Percentiles rank a stretch among this genome's conserved stretches.
Evolutionary conservation across 257 asterid species (phyloP).

Genomic region (Solanum habrochaites): DNA sequence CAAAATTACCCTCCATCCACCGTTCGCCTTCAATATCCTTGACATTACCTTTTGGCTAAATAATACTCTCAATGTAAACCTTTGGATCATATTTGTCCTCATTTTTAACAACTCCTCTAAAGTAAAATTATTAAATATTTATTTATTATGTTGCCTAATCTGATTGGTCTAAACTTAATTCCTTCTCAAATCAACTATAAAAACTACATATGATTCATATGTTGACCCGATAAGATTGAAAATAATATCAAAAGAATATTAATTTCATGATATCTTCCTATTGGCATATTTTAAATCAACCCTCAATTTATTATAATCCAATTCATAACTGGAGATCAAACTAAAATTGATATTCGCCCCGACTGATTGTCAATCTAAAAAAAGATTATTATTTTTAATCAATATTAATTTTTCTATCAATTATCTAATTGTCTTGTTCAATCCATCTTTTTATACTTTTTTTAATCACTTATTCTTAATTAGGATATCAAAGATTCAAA

Average conservation of each 20-base stretch:
- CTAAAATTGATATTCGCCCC: neutral
- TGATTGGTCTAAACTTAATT: neutral
- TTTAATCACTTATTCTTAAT: no score
- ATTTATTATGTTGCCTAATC: neutral
- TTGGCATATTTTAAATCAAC: neutral
- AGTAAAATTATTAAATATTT: no score
- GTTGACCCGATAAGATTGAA: neutral
- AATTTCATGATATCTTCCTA: neutral
- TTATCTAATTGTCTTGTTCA: no score
- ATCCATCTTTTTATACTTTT: no score
- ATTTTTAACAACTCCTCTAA: no score
- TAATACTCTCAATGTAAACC: no score
- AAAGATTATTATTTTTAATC: neutral
- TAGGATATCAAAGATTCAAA: no score
- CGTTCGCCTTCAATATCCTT: neutral
- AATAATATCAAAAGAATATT: no score
- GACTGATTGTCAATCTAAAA: neutral
- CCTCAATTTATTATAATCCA: neutral
- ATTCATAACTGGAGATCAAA: neutral
- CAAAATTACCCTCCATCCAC: neutral
- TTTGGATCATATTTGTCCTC: no score
- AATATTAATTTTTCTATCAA: no score
- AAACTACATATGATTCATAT: neutral
- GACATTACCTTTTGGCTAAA: neutral
- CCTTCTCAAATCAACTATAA: neutral